Evolutionary conservation across 768 basidiomycete species (phyloP).

Genomic region (Pholiota microspora): DNA sequence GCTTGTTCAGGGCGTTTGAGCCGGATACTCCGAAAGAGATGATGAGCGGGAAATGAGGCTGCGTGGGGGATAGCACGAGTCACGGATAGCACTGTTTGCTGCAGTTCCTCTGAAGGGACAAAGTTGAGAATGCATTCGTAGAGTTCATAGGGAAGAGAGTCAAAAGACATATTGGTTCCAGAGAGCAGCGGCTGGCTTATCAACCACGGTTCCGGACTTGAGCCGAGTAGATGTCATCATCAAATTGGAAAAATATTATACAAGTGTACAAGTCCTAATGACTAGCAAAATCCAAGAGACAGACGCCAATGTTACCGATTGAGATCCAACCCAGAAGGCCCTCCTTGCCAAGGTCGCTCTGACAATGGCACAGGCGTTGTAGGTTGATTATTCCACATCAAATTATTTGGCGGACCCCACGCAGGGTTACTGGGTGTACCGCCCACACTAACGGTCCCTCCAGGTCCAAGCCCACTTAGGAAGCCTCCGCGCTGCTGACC

Average conservation of each 20-base stretch:
- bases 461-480: conserved; percentile 23
- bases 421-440: conserved; percentile 24
- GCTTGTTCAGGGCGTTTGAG: conserved; percentile 52
- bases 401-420: too few species aligned
- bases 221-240: background rate
- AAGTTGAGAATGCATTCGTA: conserved; percentile 56
- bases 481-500: conserved; percentile 37
- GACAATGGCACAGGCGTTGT: conserved; percentile 35
- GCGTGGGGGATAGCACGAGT: conserved; percentile 59
- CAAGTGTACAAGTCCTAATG: conserved; percentile 5
- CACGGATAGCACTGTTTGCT: conserved; percentile 57
- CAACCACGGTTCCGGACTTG: background rate
- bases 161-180: conserved; percentile 23
- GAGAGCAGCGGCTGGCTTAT: background rate
- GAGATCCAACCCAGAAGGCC: conserved; percentile 20
- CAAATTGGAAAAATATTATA: background rate
- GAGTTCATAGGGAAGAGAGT: conserved; percentile 61
- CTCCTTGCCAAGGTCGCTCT: conserved; percentile 42
- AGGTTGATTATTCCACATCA: conserved; percentile 39
- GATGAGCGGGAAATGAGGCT: conserved; percentile 52
- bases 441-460: conserved; percentile 22
- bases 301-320: conserved; percentile 15
- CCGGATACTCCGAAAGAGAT: conserved; percentile 58
- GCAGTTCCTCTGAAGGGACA: conserved; percentile 43
- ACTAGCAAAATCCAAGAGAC: conserved; percentile 9